Evolutionary conservation across 768 basidiomycete species (phyloP), one percentile per base, ranked within the genome.

Genomic region (Artomyces pyxidatus): DNA sequence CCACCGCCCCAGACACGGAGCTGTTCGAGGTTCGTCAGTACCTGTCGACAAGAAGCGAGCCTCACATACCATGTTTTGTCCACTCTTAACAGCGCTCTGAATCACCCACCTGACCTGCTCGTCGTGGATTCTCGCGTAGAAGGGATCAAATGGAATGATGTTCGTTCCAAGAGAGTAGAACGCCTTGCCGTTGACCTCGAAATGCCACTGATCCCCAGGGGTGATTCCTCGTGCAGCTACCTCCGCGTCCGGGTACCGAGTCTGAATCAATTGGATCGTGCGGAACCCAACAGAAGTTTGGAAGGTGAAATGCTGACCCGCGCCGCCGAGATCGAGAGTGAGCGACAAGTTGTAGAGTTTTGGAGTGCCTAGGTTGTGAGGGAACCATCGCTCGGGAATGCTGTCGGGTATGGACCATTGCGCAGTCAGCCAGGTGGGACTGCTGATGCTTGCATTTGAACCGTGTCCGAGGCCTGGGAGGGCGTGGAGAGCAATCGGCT

Each of bases 1-100:
- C 79, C 79, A 2, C 79, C 78, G 29, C 78, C 78, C 79, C 78
- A 81, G 6, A 81, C 64, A 16, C 79, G 75, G 16, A 81, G 61
- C 78, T 80, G 49, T 16, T 19, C 8, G 45, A 22, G 22, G 8
- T 28, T 14, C 28, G 37, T 32, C 10, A 27, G 48, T 26, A 30
- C 6, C 22, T n/a, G 22, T 3, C 49, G 12, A 11, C 6, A 14
- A 4, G 39, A 19, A 25, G 12, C 43, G 4, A 4, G 21, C n/a
- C 17, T 17, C 4, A 63, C 69, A 12, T 43, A 80, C 77, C 77
- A 78, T 80, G 51, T 80, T 80, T 61, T 80, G 79, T 8, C 76
- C 77, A 47, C 74, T 75, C 41, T 63, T 60, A 2, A 76, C 70
- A 2, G 74, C 77, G 51, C 77, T 79, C 61, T 80, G 72, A 12